phyloP scores from a whole-genome alignment of 2,329 filamentous ascomycete genomes.

The Ceratocystis destructans region DNA sequence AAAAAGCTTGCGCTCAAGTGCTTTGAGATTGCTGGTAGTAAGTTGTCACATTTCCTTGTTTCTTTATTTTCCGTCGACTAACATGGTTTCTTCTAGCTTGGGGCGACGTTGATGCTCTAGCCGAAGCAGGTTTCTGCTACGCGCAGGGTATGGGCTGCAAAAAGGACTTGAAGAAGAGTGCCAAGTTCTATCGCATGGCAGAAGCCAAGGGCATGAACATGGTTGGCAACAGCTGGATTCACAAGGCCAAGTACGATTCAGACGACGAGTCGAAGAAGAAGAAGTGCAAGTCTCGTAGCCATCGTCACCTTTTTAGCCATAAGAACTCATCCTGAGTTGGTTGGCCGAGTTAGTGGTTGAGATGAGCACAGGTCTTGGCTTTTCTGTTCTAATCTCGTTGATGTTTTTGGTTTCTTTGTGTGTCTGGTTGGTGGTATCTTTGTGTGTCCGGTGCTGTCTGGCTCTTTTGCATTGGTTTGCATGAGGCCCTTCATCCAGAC shows the following conservation, averaged over 20 bases:
- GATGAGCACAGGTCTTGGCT: background rate
- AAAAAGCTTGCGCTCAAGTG: conserved; percentile 76
- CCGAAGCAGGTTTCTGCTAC: conserved; percentile 93
- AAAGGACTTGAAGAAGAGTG: conserved; percentile 90
- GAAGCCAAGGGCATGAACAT: conserved; percentile 92
- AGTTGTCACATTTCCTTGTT: conserved; percentile 26
- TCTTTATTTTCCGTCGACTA: conserved; percentile 17
- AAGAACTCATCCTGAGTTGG: conserved; percentile 25
- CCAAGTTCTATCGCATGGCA: conserved; percentile 77
- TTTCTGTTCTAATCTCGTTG: background rate
- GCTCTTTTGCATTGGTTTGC: background rate
- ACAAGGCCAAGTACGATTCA: conserved; percentile 85
- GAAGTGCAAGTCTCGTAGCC: conserved; percentile 60
- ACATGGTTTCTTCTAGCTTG: conserved; percentile 41
- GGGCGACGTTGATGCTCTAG: conserved; percentile 88
- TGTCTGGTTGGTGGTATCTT: background rate
- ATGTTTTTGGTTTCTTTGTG: background rate
- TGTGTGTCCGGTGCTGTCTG: background rate
- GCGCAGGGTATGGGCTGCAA: conserved; percentile 85
- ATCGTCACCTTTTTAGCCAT: conserved; percentile 53
- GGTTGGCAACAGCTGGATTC: conserved; percentile 98
- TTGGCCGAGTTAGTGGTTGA: background rate
- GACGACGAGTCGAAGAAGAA: conserved; percentile 47
- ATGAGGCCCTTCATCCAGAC: background rate
- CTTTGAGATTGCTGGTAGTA: conserved; percentile 87